phyloP scores from a whole-genome alignment of 192 early-diverging fungal species.

The Cladochytrium replicatum region DNA sequence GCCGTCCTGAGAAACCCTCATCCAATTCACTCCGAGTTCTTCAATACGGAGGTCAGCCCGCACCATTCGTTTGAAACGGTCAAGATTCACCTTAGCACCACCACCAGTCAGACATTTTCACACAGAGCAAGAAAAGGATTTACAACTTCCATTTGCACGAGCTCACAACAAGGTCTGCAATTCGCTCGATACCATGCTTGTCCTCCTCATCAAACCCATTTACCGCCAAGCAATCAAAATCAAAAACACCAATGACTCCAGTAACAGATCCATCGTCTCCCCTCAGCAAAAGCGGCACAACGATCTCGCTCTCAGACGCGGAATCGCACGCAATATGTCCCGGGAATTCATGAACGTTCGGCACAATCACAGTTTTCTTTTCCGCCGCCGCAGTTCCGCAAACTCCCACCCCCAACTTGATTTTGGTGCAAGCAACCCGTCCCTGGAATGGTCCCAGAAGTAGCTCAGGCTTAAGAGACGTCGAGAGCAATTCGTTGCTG shows the following conservation, averaged over 20 bases:
- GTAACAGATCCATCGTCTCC: slow-evolving; percentile 1
- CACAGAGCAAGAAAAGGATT: too few species aligned
- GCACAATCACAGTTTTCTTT: slow-evolving; percentile 48
- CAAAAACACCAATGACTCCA: slow-evolving; percentile 27
- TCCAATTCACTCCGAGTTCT: too few species aligned
- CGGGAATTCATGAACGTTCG: slow-evolving; percentile 70
- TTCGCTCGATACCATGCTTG: slow-evolving; percentile 19
- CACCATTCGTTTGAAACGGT: too few species aligned
- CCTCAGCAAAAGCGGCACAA: slow-evolving; percentile 57
- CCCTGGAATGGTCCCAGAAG: slow-evolving; percentile 89
- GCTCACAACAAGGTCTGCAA: slow-evolving; percentile 23
- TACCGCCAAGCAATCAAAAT: slow-evolving; percentile 29
- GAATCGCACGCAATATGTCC: slow-evolving; percentile 92
- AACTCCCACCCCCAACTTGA: slow-evolving; percentile 76
- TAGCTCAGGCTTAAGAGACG: slow-evolving; percentile 25
- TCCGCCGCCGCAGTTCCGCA: slow-evolving; percentile 72
- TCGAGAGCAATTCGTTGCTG: slow-evolving; percentile 6
- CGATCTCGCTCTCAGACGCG: slow-evolving; percentile 73
- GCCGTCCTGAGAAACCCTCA: too few species aligned
- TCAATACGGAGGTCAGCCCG: too few species aligned
- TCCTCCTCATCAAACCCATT: slow-evolving; percentile 32
- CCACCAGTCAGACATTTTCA: too few species aligned
- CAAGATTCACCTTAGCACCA: too few species aligned
- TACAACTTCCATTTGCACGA: slow-evolving; percentile 3
- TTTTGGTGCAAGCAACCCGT: slow-evolving; percentile 73